Evolutionary conservation across 768 basidiomycete species (phyloP).

Genomic region (Tylopilus rubrobrunneus): DNA sequence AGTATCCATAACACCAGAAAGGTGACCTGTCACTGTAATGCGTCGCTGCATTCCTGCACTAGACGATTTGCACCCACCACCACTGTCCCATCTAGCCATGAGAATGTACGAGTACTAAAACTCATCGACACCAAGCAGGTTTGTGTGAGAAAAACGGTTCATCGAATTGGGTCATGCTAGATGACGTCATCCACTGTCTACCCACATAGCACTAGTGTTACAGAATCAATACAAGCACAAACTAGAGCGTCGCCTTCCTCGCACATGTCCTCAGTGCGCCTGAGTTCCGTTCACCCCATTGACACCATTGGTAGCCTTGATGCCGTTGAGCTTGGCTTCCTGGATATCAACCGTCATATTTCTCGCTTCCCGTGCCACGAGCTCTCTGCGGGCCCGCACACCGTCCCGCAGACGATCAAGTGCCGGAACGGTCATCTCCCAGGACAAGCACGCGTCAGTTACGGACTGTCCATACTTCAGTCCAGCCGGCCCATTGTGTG

Average conservation of each 20-base stretch:
- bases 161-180: not conserved
- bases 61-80: conserved; percentile 6
- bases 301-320: conserved; percentile 14
- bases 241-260: not conserved
- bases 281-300: conserved; percentile 20
- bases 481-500: conserved; percentile 62
- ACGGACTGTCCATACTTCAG: conserved; percentile 84
- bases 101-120: not conserved
- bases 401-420: conserved; percentile 86
- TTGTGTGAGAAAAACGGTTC: not conserved
- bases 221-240: not conserved
- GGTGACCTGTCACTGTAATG: conserved; percentile 5
- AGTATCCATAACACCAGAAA: conserved; percentile 16
- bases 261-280: not conserved
- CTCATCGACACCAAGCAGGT: not conserved
- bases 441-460: conserved; percentile 87
- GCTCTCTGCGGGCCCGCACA: conserved; percentile 69
- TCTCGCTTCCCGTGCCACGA: conserved; percentile 35
- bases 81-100: not conserved
- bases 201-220: not conserved
- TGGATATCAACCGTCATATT: conserved; percentile 3
- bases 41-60: not conserved
- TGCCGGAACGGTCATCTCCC: conserved; percentile 79
- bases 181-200: conserved; percentile 7
- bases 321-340: conserved; percentile 13